Percentiles rank a stretch among this genome's conserved stretches.
Evolutionary conservation across 2,329 filamentous ascomycete species (phyloP).

Genomic region (Dothiorella sarmentorum): DNA sequence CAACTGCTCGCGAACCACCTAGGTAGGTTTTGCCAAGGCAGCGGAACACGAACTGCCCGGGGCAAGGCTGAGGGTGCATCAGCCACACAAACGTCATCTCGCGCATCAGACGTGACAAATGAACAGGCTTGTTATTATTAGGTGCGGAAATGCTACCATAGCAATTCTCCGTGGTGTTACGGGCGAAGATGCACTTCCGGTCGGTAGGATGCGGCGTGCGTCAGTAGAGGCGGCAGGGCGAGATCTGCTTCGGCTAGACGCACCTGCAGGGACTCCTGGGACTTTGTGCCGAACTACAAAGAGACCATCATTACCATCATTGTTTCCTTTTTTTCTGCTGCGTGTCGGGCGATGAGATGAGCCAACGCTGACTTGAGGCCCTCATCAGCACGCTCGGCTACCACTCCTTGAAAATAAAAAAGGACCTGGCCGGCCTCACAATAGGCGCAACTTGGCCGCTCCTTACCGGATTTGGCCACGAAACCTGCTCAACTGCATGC

Average conservation of each 20-base stretch:
- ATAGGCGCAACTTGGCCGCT: conserved; percentile 11
- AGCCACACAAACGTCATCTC: conserved; percentile 5
- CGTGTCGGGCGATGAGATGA: not conserved
- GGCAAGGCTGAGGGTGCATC: conserved; percentile 8
- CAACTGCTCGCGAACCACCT: conserved; percentile 6
- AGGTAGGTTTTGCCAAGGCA: conserved; percentile 3
- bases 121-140: not conserved
- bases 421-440: conserved; percentile 2
- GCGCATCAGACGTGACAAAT: no score
- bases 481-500: conserved; percentile 19
- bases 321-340: not conserved
- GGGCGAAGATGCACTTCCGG: no score
- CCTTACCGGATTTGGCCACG: conserved; percentile 4
- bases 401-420: conserved; percentile 1
- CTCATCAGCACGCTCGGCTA: conserved; percentile 3
- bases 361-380: conserved; percentile 5
- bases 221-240: conserved; percentile 5
- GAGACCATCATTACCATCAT: not conserved
- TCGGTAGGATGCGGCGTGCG: not conserved
- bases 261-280: conserved; percentile 3
- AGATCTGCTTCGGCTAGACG: conserved; percentile 12
- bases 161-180: not conserved
- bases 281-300: no score
- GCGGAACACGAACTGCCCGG: not conserved
- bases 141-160: not conserved